Percentiles rank a stretch among this genome's conserved stretches.
Evolutionary conservation across 2,329 filamentous ascomycete species (phyloP).

Genomic region (Colletotrichum sidae): DNA sequence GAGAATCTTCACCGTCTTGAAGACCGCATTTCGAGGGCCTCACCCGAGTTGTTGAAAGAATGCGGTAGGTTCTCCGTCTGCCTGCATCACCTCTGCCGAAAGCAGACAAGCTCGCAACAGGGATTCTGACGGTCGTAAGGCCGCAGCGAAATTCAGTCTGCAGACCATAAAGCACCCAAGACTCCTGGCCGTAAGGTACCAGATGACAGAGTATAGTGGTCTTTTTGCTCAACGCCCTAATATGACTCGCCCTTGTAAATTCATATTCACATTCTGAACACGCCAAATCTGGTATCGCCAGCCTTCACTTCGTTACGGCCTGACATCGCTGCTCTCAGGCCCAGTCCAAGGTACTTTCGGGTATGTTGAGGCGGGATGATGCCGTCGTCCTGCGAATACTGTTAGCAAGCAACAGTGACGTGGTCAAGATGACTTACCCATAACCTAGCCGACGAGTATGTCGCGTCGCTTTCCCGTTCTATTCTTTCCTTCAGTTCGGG

Average conservation of each 20-base stretch:
- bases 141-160: no score
- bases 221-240: neutral
- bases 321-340: constrained; percentile 77
- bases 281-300: constrained; percentile 78
- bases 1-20: neutral
- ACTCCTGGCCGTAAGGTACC: no score
- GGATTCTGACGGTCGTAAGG: no score
- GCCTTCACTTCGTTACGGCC: constrained; percentile 72
- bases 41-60: no score
- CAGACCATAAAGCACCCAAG: no score
- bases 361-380: constrained; percentile 84
- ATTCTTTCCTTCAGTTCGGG: constrained; percentile 85
- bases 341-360: constrained; percentile 76
- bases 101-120: no score
- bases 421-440: constrained; percentile 71
- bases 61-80: no score
- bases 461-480: constrained; percentile 88
- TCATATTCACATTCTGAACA: constrained; percentile 78
- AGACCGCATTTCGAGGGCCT: no score
- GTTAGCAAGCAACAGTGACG: constrained; percentile 32
- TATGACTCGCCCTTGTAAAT: neutral
- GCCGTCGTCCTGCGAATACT: constrained; percentile 72
- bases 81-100: no score
- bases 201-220: neutral
- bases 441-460: constrained; percentile 87